phyloP scores from a whole-genome alignment of 163 green algal genomes.

The Prototheca wickerhamii region DNA sequence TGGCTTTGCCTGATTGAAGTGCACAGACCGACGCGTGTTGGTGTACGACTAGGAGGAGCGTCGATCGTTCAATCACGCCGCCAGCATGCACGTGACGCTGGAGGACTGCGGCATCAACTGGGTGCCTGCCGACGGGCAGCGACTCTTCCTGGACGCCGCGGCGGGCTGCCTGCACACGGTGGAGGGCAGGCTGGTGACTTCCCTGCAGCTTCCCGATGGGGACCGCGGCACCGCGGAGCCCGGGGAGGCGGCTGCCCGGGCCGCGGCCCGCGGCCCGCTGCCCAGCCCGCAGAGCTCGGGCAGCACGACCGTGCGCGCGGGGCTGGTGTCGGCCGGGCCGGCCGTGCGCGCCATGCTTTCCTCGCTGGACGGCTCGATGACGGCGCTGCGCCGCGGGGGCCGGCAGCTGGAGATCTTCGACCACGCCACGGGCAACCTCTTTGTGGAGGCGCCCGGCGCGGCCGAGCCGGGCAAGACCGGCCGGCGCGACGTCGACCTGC shows the following conservation, averaged over 20 bases:
- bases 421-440: slow-evolving; percentile 22
- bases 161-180: slow-evolving; percentile 19
- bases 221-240: neutral
- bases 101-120: slow-evolving; percentile 10
- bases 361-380: slow-evolving; percentile 19
- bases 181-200: slow-evolving; percentile 15
- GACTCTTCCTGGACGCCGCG: slow-evolving; percentile 15
- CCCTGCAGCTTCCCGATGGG: slow-evolving; percentile 4
- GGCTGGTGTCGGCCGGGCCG: slow-evolving; percentile 18
- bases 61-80: neutral
- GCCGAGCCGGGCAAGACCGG: slow-evolving; percentile 7
- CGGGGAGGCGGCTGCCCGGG: neutral
- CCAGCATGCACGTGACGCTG: slow-evolving; percentile 9
- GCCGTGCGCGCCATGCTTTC: slow-evolving; percentile 13
- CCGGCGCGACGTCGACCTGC: slow-evolving; percentile 1
- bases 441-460: slow-evolving; percentile 17
- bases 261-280: neutral
- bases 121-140: slow-evolving; percentile 12
- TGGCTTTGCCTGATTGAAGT: no score
- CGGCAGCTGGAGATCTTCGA: slow-evolving; percentile 18
- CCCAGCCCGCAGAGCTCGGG: neutral
- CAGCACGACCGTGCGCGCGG: slow-evolving; percentile 7
- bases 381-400: slow-evolving; percentile 15
- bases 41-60: no score
- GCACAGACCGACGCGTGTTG: no score